Evolutionary conservation across 106 monocot species (phyloP).

Genomic region (Triglochin maritima): DNA sequence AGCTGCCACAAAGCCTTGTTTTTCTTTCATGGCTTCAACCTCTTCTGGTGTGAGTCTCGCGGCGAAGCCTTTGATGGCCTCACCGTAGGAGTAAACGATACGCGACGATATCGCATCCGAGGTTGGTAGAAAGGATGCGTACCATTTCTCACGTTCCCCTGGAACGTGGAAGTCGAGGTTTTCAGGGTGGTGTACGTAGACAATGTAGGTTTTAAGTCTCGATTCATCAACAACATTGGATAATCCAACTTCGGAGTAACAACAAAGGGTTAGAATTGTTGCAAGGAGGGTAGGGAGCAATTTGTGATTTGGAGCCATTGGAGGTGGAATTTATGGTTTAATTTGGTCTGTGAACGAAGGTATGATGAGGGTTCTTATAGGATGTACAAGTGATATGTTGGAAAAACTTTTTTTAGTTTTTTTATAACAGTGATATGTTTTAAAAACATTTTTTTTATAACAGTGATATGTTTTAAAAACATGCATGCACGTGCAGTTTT

Average conservation of each 20-base stretch:
- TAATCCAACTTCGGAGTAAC: not conserved
- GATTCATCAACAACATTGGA: not conserved
- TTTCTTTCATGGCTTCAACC: not conserved
- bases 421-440: no score
- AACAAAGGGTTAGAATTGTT: no score
- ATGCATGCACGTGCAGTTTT: no score
- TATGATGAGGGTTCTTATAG: no score
- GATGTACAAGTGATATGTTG: not conserved
- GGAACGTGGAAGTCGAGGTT: constrained; percentile 1
- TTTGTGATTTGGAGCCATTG: no score
- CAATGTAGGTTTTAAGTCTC: not conserved
- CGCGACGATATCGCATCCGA: not conserved
- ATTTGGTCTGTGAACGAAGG: no score
- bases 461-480: not conserved
- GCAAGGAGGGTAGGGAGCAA: no score
- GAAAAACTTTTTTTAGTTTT: not conserved
- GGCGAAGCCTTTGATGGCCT: constrained; percentile 6
- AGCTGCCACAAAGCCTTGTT: not conserved
- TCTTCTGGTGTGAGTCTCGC: constrained; percentile 2
- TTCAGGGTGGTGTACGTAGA: not conserved
- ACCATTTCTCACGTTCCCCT: not conserved
- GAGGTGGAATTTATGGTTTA: no score
- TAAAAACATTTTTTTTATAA: no score
- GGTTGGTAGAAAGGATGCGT: constrained; percentile 3
- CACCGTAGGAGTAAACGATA: constrained; percentile 1